Percentiles rank a stretch among this genome's conserved stretches.
These are phyloP conservation scores for Sindora glabra DNA, from an alignment of 306 rosid species.

Conservation along the genomic window DNA sequence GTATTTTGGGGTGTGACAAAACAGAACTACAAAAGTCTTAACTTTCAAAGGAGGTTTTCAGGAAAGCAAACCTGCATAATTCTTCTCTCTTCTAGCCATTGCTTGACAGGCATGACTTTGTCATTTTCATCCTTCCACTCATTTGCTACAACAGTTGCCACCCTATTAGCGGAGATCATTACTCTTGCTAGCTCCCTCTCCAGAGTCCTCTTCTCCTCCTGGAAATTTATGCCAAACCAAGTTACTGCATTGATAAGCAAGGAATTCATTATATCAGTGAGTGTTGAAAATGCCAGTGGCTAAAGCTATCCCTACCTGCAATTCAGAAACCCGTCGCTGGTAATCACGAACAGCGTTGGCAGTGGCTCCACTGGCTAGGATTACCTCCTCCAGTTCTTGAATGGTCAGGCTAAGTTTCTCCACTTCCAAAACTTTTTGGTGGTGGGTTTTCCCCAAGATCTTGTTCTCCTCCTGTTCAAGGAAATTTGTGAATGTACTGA, in stretches of 20 bases:
- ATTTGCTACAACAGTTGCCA: conserved; percentile 78
- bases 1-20: not conserved
- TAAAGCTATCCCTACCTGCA: conserved; percentile 42
- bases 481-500: conserved; percentile 6
- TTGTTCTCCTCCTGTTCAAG: conserved; percentile 85
- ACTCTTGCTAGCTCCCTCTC: conserved; percentile 87
- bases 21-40: not conserved
- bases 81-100: conserved; percentile 93
- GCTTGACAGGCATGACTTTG: conserved; percentile 89
- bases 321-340: conserved; percentile 55
- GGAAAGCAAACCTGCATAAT: conserved; percentile 57
- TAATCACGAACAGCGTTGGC: conserved; percentile 77
- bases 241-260: conserved; percentile 15
- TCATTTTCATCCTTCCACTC: conserved; percentile 96
- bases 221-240: conserved; percentile 13
- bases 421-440: conserved; percentile 82
- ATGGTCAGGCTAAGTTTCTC: conserved; percentile 91
- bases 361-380: conserved; percentile 65
- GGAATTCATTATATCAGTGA: not conserved
- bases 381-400: conserved; percentile 77
- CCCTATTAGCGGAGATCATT: conserved; percentile 73
- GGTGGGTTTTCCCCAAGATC: conserved; percentile 77
- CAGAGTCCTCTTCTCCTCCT: conserved; percentile 88
- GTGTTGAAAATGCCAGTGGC: not conserved
- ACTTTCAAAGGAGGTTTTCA: not conserved